A percentile compares a stretch with the other conserved stretches of the same genome.
Conservation (phyloP, 257 asterid species). For the Lavandula angustifolia region DNA sequence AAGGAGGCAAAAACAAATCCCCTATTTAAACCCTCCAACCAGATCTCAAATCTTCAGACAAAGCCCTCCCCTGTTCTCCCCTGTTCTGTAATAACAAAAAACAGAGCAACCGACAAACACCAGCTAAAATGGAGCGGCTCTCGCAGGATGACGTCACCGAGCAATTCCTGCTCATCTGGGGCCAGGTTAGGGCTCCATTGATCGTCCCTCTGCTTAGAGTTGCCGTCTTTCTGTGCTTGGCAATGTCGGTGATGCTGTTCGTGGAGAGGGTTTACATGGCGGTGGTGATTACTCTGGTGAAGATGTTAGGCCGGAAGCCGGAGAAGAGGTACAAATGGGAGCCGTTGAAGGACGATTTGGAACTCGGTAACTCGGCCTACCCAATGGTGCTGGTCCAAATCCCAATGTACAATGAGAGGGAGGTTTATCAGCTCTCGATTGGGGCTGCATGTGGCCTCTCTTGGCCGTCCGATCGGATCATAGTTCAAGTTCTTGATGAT, state of each 20-base stretch:
- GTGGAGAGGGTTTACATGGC: slow-evolving; percentile 88
- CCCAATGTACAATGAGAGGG: slow-evolving; percentile 95
- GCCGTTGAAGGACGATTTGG: slow-evolving; percentile 82
- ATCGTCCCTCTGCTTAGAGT: slow-evolving; percentile 70
- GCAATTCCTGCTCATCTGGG: slow-evolving; percentile 63
- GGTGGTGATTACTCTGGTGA: slow-evolving; percentile 58
- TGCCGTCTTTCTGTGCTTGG: slow-evolving; percentile 56
- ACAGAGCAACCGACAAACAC: slow-evolving; percentile 23
- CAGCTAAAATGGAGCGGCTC: slow-evolving; percentile 49
- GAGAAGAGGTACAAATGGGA: slow-evolving; percentile 83
- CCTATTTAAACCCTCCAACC: slow-evolving; percentile 27
- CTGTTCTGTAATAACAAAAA: slow-evolving; percentile 36
- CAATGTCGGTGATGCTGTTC: slow-evolving; percentile 85
- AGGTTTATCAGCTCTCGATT: slow-evolving; percentile 91
- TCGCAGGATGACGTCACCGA: slow-evolving; percentile 53
- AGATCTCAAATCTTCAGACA: slow-evolving; percentile 30
- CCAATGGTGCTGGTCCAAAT: slow-evolving; percentile 92
- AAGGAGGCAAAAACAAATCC: slow-evolving; percentile 12
- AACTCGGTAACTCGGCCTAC: slow-evolving; percentile 69
- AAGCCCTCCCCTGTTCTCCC: slow-evolving; percentile 33
- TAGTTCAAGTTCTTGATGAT: slow-evolving; percentile 89
- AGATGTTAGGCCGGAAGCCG: slow-evolving; percentile 65
- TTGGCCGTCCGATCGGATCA: slow-evolving; percentile 89
- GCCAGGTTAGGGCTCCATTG: slow-evolving; percentile 70
- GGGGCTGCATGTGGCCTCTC: slow-evolving; percentile 98